Evolutionary conservation across 805 yeast genomes (phyloP).

Genomic region (Saturnispora bothae): DNA sequence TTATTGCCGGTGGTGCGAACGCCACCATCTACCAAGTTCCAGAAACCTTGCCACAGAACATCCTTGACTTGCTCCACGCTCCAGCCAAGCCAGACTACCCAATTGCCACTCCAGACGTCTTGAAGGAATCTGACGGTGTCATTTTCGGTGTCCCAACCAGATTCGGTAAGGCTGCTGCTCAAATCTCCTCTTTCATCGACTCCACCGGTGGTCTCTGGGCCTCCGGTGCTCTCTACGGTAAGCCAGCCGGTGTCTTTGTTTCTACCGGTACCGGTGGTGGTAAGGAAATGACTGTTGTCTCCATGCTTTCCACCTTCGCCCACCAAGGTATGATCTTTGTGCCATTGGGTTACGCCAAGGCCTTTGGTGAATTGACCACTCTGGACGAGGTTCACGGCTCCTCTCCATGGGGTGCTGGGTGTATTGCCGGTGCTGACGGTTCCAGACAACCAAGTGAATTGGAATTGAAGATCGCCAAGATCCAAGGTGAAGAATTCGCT

Average conservation of each 20-base stretch:
- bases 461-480: slow-evolving; percentile 52
- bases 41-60: slow-evolving; percentile 59
- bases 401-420: slow-evolving; percentile 83
- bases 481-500: slow-evolving; percentile 60
- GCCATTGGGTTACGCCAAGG: slow-evolving; percentile 64
- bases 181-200: slow-evolving; percentile 69
- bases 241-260: slow-evolving; percentile 63
- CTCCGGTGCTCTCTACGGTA: slow-evolving; percentile 58
- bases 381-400: slow-evolving; percentile 67
- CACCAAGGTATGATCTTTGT: slow-evolving; percentile 78
- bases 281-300: slow-evolving; percentile 62
- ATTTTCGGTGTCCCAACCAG: slow-evolving; percentile 82
- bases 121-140: slow-evolving; percentile 65
- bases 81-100: slow-evolving; percentile 56
- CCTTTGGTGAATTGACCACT: slow-evolving; percentile 43
- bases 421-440: slow-evolving; percentile 70
- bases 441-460: slow-evolving; percentile 53
- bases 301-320: slow-evolving; percentile 50
- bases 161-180: slow-evolving; percentile 74
- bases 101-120: slow-evolving; percentile 47
- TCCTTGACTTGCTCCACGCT: slow-evolving; percentile 48
- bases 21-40: slow-evolving; percentile 69
- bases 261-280: slow-evolving; percentile 82
- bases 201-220: slow-evolving; percentile 77
- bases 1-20: slow-evolving; percentile 53